Evolutionary conservation across 2,329 filamentous ascomycete genomes (phyloP), one percentile per base, ranked within the genome.

Genomic region (Sporothrix luriei): DNA sequence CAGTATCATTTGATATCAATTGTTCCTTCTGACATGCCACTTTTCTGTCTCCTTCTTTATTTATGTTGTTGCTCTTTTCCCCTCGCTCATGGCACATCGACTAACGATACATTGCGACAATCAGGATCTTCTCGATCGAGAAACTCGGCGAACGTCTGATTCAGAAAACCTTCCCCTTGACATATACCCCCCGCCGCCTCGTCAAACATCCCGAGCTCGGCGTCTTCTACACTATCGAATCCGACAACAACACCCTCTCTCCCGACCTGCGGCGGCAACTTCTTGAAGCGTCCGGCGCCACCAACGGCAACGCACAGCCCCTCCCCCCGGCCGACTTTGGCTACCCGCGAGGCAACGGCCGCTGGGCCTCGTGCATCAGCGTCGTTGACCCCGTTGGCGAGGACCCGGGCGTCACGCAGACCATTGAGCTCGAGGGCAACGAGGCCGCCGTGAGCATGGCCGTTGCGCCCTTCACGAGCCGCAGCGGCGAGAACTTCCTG

Each of bases 341-440:
- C 1, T 93, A 97, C 76, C 91, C 95, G 11, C 88, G 90, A 69
- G 93, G 89, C 29, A 88, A 87, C 71, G 91, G 92, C 24, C 91
- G 94, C 73, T 99, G 95, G 95, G 93, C 95, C 52, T 98, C 94
- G 11, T 98, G 94, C 79, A 94, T 99, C 74, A 93, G 92, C 76
- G 87, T 97, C 24, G 85, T 99, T 21, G 95, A 99, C 76, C 94
- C 95, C 0, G 78, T 94, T 2, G 86, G 83, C 19, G 87, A 91
- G 64, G 94, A 95, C 75, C 82, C 82, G 0, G 78, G 80, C 3
- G 90, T 97, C 0, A 79, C 95, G 4, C 89, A 91, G 73, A 93
- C 88, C 0, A 83, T 98, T 54, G 90, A 98, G 71, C 80, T 99
- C 0, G 90, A 91, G 65, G 90, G 95, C 52, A 98, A 99, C 74